Percentiles rank a stretch among this genome's conserved stretches.
phyloP scores from a whole-genome alignment of 305 asterid species.

The Ajuga reptans region DNA sequence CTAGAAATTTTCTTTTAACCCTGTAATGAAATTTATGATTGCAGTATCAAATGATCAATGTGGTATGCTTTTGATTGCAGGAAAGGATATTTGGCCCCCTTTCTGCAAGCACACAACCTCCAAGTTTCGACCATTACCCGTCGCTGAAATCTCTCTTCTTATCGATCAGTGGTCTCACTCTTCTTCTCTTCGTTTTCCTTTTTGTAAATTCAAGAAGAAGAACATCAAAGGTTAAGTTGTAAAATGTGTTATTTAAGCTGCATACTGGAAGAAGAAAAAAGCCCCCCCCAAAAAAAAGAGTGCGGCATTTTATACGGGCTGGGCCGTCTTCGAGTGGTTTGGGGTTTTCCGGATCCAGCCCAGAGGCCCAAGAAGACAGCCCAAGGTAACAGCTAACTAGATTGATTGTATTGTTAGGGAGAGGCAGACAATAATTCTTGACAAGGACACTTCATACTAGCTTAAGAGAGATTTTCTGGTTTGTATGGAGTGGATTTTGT shows the following conservation, averaged over 20 bases:
- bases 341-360: not conserved
- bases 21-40: too few relatives aligned
- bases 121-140: conserved; percentile 23
- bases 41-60: too few relatives aligned
- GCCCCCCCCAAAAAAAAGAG: not conserved
- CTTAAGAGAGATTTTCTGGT: not conserved
- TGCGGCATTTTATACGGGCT: not conserved
- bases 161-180: conserved; percentile 27
- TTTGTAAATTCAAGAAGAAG: conserved; percentile 59
- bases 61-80: conserved; percentile 34
- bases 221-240: conserved; percentile 58
- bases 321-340: not conserved
- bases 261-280: not conserved
- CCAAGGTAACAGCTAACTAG: not conserved
- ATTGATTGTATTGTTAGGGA: not conserved
- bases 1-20: too few relatives aligned
- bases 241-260: conserved; percentile 4
- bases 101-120: conserved; percentile 17
- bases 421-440: not conserved
- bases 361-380: not conserved
- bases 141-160: conserved; percentile 39
- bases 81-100: conserved; percentile 24
- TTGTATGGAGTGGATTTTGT: not conserved
- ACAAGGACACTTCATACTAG: not conserved
- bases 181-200: conserved; percentile 37